phyloP scores from a whole-genome alignment of 2,329 filamentous ascomycete genomes.

The Stagonosporopsis tanaceti region DNA sequence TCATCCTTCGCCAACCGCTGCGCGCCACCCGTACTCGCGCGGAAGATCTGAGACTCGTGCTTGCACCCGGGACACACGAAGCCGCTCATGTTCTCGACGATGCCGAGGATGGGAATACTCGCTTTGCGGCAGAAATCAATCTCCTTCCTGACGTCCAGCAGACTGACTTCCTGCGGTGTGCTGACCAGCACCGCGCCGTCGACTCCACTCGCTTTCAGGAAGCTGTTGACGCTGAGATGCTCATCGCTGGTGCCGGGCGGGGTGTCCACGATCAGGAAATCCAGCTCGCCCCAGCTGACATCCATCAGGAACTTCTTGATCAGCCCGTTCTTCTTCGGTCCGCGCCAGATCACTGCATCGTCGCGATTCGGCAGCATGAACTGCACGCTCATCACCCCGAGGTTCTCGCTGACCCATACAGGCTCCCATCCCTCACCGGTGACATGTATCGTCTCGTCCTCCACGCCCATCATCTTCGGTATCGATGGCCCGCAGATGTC shows the following conservation, averaged over 20 bases:
- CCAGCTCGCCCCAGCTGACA: conserved; percentile 95
- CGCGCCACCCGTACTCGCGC: conserved; percentile 88
- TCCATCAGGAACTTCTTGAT: conserved; percentile 99
- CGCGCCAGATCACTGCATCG: conserved; percentile 96
- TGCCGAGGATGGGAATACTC: conserved; percentile 82
- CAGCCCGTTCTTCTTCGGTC: conserved; percentile 96
- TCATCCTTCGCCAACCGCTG: conserved; percentile 82
- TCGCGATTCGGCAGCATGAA: conserved; percentile 96
- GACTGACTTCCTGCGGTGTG: conserved; percentile 90
- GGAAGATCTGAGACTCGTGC: conserved; percentile 83
- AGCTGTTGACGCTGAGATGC: conserved; percentile 91
- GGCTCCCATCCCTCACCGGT: conserved; percentile 90
- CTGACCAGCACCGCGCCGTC: conserved; percentile 93
- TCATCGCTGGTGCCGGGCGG: conserved; percentile 96
- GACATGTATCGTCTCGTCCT: conserved; percentile 91
- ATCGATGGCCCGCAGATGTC: conserved; percentile 97
- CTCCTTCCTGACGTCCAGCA: conserved; percentile 95
- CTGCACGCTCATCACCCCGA: conserved; percentile 96
- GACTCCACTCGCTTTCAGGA: conserved; percentile 88
- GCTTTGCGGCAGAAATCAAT: conserved; percentile 98
- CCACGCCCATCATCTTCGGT: conserved; percentile 98
- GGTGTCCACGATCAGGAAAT: conserved; percentile 93
- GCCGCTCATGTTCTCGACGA: conserved; percentile 98
- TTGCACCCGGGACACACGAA: conserved; percentile 96
- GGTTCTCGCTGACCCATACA: conserved; percentile 93